Conservation (phyloP, 495 filamentous ascomycete genomes). For the Penicillium canariense region DNA sequence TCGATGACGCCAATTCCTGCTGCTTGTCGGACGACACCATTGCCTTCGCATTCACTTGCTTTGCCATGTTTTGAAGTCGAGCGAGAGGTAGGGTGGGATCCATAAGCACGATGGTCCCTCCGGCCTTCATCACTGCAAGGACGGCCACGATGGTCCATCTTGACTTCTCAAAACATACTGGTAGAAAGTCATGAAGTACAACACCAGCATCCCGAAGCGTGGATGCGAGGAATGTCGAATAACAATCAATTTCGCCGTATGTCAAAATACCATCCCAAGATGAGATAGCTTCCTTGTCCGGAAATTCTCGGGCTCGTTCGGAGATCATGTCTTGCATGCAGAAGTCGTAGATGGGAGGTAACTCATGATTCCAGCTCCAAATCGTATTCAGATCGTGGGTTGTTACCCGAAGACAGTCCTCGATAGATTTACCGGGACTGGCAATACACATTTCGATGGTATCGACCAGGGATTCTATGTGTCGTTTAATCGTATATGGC, state of each 20-base stretch:
- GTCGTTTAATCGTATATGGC: conserved; percentile 32
- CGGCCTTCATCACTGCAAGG: conserved; percentile 44
- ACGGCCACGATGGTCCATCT: conserved; percentile 46
- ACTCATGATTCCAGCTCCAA: conserved; percentile 33
- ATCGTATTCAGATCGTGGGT: conserved; percentile 30
- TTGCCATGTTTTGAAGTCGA: conserved; percentile 39
- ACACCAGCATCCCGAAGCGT: conserved; percentile 29
- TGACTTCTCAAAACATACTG: conserved; percentile 50
- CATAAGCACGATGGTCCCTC: conserved; percentile 39
- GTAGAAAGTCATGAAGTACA: conserved; percentile 33
- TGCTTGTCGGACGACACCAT: conserved; percentile 35
- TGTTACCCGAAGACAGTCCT: conserved; percentile 27
- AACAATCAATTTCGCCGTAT: conserved; percentile 41
- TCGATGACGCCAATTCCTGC: conserved; percentile 20
- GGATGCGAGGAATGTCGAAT: conserved; percentile 32
- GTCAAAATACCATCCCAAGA: conserved; percentile 51
- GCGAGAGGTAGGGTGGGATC: conserved; percentile 37
- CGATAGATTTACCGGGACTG: conserved; percentile 19
- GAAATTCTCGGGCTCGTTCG: conserved; percentile 30
- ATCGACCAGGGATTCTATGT: conserved; percentile 31
- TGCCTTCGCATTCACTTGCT: conserved; percentile 31
- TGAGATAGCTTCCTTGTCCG: conserved; percentile 38
- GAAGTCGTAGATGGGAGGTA: conserved; percentile 32
- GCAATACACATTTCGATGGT: conserved; percentile 29
- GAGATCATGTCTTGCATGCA: conserved; percentile 49